Base-by-base conservation (phyloP, 2,329 filamentous ascomycete genomes). In the Didymella pomorum region DNA sequence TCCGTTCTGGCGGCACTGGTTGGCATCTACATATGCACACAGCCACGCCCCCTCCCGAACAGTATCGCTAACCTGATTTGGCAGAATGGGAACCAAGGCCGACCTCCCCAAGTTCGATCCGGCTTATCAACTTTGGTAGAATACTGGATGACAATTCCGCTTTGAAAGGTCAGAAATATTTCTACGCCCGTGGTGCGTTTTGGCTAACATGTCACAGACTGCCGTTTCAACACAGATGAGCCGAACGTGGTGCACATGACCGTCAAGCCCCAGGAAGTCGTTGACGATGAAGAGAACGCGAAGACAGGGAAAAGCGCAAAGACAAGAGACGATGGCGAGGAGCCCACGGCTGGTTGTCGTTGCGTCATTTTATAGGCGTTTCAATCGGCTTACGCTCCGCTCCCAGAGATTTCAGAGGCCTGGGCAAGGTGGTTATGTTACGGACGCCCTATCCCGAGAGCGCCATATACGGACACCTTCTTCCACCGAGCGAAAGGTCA, bases 191-290 rank as follows among this genome's bases (percentile, higher is more conserved):
- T 3, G 20, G 11, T 7, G 11, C 16, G 10, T 14, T 20, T 11
- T 8, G 9, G 11, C 37, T 41, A 23, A 43, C 14, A n/a, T 43
- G 10, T 2, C 25, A 26, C 55, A 96, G 92, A 93, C 65, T 93
- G 91, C 71, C 89, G 87, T 61, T 92, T 96, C 72, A 90, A 86
- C 71, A 82, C 83, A 28, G 89, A 92, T 62, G 81, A 84, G 11
- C 86, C 91, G 8, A 96, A 96, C 66, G 91, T 96, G 26, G 88
- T 97, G n/a, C 93, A 97, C 77, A 96, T 97, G 92, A 94, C 91
- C 6, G 88, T 97, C 68, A 90, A 91, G 68, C 93, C 93, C 2
- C 89, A 93, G 72, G 92, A 96, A 72, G 85, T 90, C 37, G 81
- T 94, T 61, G 89, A 96, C 64, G 89, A 96, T 63, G 92, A 95